Evolutionary conservation across 148 eudicot species (phyloP).

Genomic region (Diospyros kaki): DNA sequence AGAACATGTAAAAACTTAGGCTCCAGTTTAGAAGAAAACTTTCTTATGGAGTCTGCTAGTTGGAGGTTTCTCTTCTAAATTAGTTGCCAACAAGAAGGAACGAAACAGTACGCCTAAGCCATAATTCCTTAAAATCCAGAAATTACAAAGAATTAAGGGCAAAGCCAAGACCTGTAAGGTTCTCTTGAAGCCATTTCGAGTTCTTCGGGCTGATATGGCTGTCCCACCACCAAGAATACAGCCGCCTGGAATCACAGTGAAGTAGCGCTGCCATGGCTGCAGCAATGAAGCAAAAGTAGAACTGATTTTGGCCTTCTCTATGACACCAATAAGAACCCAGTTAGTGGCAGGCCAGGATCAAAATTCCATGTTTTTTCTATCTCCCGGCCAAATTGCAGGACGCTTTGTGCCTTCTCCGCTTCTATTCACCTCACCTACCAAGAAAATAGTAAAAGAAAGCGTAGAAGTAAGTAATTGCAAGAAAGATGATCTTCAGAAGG

Average conservation of each 20-base stretch:
- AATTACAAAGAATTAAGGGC: background rate
- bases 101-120: no score
- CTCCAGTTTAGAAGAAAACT: no score
- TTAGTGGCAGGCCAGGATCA: constrained; percentile 42
- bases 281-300: constrained; percentile 27
- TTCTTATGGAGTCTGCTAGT: no score
- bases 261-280: constrained; percentile 43
- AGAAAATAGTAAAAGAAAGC: background rate
- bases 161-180: constrained; percentile 45
- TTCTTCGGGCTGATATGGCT: constrained; percentile 65
- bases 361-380: background rate
- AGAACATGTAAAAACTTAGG: no score
- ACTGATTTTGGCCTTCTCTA: constrained; percentile 29
- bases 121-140: no score
- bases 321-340: constrained; percentile 28
- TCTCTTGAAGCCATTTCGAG: constrained; percentile 68
- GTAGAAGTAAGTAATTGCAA: background rate
- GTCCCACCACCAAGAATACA: constrained; percentile 79
- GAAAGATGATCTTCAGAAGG: background rate
- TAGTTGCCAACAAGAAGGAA: no score
- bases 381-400: constrained; percentile 1
- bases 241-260: constrained; percentile 51
- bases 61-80: no score
- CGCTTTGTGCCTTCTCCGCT: constrained; percentile 5
- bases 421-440: background rate